Evolutionary conservation across 495 filamentous ascomycete species (phyloP).

Genomic region (Pseudomonodictys pantanalensis): DNA sequence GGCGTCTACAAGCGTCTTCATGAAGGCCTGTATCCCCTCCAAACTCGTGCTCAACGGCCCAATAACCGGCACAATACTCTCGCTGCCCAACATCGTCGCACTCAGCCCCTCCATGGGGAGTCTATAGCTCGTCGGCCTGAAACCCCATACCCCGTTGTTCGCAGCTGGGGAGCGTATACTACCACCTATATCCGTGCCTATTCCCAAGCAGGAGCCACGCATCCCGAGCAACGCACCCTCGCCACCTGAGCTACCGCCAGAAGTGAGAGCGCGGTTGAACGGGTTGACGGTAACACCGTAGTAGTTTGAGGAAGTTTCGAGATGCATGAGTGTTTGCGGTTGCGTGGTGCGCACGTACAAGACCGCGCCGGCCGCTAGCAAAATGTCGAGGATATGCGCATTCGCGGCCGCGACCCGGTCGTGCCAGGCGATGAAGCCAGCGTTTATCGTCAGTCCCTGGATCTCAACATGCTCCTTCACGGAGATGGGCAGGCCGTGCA

Average conservation of each 20-base stretch:
- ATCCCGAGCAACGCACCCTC: constrained; percentile 38
- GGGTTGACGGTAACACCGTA: constrained; percentile 49
- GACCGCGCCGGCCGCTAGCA: constrained; percentile 50
- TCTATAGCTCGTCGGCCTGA: constrained; percentile 60
- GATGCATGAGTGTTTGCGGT: constrained; percentile 61
- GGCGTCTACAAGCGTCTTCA: constrained; percentile 54
- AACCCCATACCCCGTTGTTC: constrained; percentile 61
- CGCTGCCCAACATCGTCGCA: constrained; percentile 53
- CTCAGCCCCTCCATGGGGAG: constrained; percentile 54
- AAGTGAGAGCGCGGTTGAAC: constrained; percentile 29
- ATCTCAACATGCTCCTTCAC: constrained; percentile 66
- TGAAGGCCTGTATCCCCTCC: constrained; percentile 63
- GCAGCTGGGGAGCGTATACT: constrained; percentile 53
- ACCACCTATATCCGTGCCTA: constrained; percentile 40
- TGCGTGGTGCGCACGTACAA: constrained; percentile 54
- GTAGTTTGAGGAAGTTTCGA: constrained; percentile 57
- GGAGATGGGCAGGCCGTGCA: constrained; percentile 67
- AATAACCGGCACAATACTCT: constrained; percentile 57
- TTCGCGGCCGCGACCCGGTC: constrained; percentile 45
- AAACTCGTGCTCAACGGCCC: constrained; percentile 64
- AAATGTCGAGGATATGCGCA: constrained; percentile 49
- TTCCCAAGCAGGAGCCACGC: constrained; percentile 31
- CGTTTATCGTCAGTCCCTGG: constrained; percentile 51
- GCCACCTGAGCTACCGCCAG: constrained; percentile 36
- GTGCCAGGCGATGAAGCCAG: constrained; percentile 49